Base-by-base conservation (phyloP, 805 yeast species). In the Wickerhamiella vanderwaltii region DNA sequence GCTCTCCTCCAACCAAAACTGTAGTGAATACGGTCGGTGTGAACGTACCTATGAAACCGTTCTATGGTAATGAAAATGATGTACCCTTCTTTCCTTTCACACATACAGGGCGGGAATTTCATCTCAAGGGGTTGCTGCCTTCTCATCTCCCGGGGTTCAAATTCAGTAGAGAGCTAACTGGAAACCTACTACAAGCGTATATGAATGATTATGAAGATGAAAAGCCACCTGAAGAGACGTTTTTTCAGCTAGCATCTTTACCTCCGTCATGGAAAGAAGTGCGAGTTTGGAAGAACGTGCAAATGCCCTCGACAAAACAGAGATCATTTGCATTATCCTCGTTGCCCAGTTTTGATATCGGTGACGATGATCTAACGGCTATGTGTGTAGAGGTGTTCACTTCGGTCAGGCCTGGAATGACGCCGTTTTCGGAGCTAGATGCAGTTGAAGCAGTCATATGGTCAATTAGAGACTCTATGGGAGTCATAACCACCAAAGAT, bases 361-460 rank as follows among this genome's bases (percentile, higher is more conserved):
- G n/a, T 4, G 42, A 34, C 17, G 53, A 47, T 37, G 62, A 68
- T 5, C 22, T 38, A 9, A 38, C 15, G n/a, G 24, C 74, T n/a
- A 59, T 86, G 25, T 63, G 71, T 5, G 48, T 84, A 42, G 97
- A 88, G 52, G 54, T 84, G 0, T 87, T 79, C 57, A 75, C 72
- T 0, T 69, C 69, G 33, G 70, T 79, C 0, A 56, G 73, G n/a
- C 45, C 37, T 1, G 67, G 58, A 0, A 64, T 60, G 6, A 56
- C 64, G 9, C 88, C 96, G 0, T 79, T 85, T 51, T 93, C 95
- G 0, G 43, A 51, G 3, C 32, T 48, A 1, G 94, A 88, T 57
- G 63, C 71, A 1, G 63, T 87, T 0, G 46, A 59, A 0, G 68
- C 77, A 6, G 68, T 86, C 0, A 69, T 79, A 48, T 86, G 88